phyloP scores from a whole-genome alignment of 2,329 filamentous ascomycete genomes.

The Colletotrichum neosansevieriae region DNA sequence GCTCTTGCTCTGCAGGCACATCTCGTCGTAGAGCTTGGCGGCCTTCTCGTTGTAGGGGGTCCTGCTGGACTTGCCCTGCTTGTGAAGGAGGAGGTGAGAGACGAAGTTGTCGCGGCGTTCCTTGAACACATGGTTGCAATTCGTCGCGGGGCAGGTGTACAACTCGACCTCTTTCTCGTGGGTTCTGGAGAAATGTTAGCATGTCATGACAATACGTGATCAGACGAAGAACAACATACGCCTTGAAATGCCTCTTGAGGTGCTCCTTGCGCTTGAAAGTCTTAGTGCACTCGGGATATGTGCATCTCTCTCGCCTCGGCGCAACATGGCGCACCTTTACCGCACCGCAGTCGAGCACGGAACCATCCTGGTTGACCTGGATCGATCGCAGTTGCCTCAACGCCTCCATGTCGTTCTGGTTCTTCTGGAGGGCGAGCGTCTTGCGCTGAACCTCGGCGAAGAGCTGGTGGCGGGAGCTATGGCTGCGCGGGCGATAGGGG shows the following conservation, averaged over 20 bases:
- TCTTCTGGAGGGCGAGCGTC: constrained; percentile 57
- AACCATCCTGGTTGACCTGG: constrained; percentile 39
- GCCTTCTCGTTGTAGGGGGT: constrained; percentile 41
- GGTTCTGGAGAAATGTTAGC: constrained; percentile 25
- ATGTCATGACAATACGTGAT: constrained; percentile 42
- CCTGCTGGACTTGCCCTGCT: constrained; percentile 42
- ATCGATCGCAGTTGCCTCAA: constrained; percentile 40
- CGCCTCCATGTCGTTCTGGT: constrained; percentile 47
- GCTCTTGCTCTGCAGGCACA: constrained; percentile 42
- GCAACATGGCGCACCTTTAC: constrained; percentile 42
- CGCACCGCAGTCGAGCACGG: constrained; percentile 37
- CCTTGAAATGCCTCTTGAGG: constrained; percentile 65
- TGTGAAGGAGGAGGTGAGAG: constrained; percentile 42
- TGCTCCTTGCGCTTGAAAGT: constrained; percentile 67
- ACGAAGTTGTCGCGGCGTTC: constrained; percentile 44
- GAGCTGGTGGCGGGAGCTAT: constrained; percentile 51
- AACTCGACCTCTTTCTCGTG: constrained; percentile 40
- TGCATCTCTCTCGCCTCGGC: constrained; percentile 50
- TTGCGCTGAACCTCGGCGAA: constrained; percentile 58
- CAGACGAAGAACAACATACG: constrained; percentile 56
- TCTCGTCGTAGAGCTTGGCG: constrained; percentile 40
- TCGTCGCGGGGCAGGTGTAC: constrained; percentile 40
- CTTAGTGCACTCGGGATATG: constrained; percentile 60
- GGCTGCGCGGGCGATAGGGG: constrained; percentile 45
- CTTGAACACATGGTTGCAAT: constrained; percentile 41